phyloP scores from a whole-genome alignment of 495 filamentous ascomycete genomes.

The Aspergillus egyptiacus region DNA sequence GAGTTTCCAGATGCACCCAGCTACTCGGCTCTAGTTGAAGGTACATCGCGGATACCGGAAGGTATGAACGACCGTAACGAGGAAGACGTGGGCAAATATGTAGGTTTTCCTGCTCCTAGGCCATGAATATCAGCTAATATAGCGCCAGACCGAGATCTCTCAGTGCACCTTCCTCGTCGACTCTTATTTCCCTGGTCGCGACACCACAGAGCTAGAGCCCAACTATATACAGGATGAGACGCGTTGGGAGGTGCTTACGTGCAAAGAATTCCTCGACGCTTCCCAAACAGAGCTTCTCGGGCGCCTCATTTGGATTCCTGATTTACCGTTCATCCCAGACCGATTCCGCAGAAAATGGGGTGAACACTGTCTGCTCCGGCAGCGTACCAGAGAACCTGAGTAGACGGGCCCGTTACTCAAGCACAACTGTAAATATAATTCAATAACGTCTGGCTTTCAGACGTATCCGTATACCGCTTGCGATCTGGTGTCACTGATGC shows the following conservation, averaged over 20 bases:
- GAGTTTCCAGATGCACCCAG: constrained; percentile 71
- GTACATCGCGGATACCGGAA: constrained; percentile 69
- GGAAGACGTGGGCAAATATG: constrained; percentile 85
- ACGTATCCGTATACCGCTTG: constrained; percentile 1
- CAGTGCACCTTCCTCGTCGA: constrained; percentile 84
- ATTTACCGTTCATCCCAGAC: constrained; percentile 62
- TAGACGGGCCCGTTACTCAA: background rate
- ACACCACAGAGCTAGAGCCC: constrained; percentile 58
- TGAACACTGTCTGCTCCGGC: constrained; percentile 70
- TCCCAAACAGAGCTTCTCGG: constrained; percentile 64
- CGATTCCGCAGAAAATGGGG: constrained; percentile 70
- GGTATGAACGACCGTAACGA: constrained; percentile 93
- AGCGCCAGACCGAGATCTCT: constrained; percentile 54
- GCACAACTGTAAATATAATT: constrained; percentile 4
- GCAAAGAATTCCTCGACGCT: constrained; percentile 75
- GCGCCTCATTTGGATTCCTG: constrained; percentile 80
- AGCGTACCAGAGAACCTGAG: constrained; percentile 20
- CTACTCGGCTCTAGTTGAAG: constrained; percentile 57
- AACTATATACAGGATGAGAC: constrained; percentile 62
- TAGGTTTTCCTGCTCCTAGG: constrained; percentile 31
- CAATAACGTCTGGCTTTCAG: background rate
- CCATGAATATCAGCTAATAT: background rate
- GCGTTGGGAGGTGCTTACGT: constrained; percentile 69
- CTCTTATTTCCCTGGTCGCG: constrained; percentile 63
- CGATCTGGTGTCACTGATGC: background rate